Base-by-base conservation (phyloP, 2,329 filamentous ascomycete genomes). In the Botrytis byssoidea region DNA sequence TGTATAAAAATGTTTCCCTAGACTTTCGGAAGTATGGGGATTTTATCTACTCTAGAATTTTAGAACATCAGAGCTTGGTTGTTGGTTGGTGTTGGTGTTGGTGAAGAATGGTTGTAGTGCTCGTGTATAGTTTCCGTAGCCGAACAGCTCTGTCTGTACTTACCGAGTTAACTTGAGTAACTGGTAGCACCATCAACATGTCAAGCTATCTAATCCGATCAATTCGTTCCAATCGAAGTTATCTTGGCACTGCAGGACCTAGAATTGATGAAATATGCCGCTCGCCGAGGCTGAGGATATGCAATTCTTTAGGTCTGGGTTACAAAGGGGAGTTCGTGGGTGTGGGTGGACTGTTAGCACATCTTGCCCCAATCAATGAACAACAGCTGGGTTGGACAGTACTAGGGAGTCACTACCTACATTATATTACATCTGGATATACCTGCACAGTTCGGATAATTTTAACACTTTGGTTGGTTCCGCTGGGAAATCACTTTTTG, bases 211-310 rank as follows among this genome's bases (percentile, higher is more conserved):
- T 48, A 66, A 66, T 66, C 64, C 64, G 44, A 42, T 72, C 18
- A 65, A 55, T 44, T 32, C 44, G n/a, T 22, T 48, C 14, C 61
- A 29, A 42, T 40, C 29, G n/a, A 22, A 66, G 20, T 14, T 37
- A 51, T 35, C 48, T 72, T 66, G 61, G 70, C 48, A 66, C 61
- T 57, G 70, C 60, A 71, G 70, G 70, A 71, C 18, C 29, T 35
- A 59, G 14, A 40, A 46, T 16, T 22, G 35, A 42, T 72, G 70
- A 42, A 61, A 66, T 55, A 73, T 73, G 71, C 71, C 71, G 71
- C 71, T 73, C 32, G 55, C 55, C 64, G 71, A 66, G 55, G 48
- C 29, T 73, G 63, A 59, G 63, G 37, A 29, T 44, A 55, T 73
- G n/a, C 65, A 61, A 29, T 57, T 57, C 51, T 57, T 57, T 57